Evolutionary conservation across 345 rosid genomes (phyloP).

Genomic region (Melaleuca alternifolia): DNA sequence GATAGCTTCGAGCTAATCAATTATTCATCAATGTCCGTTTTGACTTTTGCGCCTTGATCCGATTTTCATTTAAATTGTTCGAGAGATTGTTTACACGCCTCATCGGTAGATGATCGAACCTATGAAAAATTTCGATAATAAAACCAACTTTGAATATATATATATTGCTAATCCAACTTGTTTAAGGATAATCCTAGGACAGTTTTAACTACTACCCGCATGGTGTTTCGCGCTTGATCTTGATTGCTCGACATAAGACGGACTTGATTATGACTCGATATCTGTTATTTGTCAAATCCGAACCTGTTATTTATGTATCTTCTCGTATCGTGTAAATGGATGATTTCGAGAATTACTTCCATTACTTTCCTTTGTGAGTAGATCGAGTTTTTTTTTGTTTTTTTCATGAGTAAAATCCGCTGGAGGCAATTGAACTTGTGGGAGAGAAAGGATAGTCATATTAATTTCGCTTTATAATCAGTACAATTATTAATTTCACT

Average conservation of each 20-base stretch:
- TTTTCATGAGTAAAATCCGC: neutral
- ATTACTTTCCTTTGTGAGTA: neutral
- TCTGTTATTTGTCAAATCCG: neutral
- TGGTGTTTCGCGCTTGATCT: neutral
- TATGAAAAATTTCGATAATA: neutral
- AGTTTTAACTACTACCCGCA: accelerated
- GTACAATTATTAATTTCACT: neutral
- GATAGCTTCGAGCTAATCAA: neutral
- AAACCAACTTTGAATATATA: neutral
- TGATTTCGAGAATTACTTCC: neutral
- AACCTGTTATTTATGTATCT: neutral
- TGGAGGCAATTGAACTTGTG: neutral
- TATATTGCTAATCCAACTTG: neutral
- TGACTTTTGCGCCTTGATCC: neutral
- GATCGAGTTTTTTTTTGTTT: neutral
- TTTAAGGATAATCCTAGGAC: neutral
- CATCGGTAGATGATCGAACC: neutral
- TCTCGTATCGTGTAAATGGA: neutral
- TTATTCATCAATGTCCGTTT: neutral
- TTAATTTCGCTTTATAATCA: neutral
- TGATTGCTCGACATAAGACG: neutral
- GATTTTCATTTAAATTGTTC: neutral
- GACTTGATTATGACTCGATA: neutral
- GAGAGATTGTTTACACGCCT: neutral
- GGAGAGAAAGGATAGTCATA: neutral